Base-by-base conservation (phyloP, 225 moss, liverwort and hornwort genomes). In the Pleurozium schreberi region DNA sequence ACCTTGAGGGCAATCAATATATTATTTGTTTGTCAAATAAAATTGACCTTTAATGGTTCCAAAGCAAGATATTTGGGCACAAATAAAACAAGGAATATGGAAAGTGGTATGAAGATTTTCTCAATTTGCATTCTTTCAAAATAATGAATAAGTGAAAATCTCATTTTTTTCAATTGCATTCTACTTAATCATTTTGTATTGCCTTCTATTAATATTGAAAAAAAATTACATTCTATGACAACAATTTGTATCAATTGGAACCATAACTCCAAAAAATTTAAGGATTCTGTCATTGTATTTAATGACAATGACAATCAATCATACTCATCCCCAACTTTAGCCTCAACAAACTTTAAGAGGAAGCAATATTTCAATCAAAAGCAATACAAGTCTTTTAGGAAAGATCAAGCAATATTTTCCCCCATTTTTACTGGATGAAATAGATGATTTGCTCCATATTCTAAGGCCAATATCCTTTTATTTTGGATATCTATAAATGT, bases 391-490 rank as follows among this genome's bases (percentile, higher is more conserved):
- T 25, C 5, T 42, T 42, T 42, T 26, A 42, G 13, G 8, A 1
- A 8, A 40, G 14, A 40, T 25, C 0, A 14, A 7, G 1, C 3
- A 3, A 40, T 25, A 25, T 25, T 40, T 40, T 69, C 25, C 14
- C 0, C 25, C 40, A 40, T 42, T 42, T 40, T 26, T 26, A 14
- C 8, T 42, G 1, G 14, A 14, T 70, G 69, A 40, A 42, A 42
- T 42, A 3, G 1, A 2, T 40, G 4, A 69, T 69, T 42, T 40
- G 9, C 8, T 42, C 8, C 8, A 26, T 26, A 42, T 70, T 70
- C 5, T 42, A 42, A 5, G 1, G 9, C 14, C 3, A 1, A 43
- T 27, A 23, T 40, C 3, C 4, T 23, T 8, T 0, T 23, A 23
- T 14, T 23, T 19, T n/a, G 4, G 12, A 68, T 22, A 68, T 68